Base-by-base conservation (phyloP, 129 eudicot genomes). In the Smallanthus sonchifolius region DNA sequence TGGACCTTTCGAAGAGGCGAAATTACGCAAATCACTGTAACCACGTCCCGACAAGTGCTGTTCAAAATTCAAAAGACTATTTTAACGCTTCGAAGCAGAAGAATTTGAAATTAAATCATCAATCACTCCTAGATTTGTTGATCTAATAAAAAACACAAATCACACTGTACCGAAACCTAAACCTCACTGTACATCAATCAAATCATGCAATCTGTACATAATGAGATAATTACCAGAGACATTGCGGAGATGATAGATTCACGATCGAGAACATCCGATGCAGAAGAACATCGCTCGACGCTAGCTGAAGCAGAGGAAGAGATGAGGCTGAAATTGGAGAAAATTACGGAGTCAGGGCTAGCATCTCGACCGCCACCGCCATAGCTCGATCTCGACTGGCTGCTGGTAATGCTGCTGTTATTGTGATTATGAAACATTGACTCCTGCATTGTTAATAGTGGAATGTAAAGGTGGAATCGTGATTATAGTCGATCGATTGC, bases 261-360 rank as follows among this genome's bases (percentile, higher is more conserved):
- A 30, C 87, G 98, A 77, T 87, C 98, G 35, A 70, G 88, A 2
- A 69, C 83, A 74, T 93, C 95, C 9, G 98, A 94, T 7, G 97
- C 88, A 42, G 67, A 94, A 66, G 98, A 94, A 77, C 93, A 86
- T 32, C 97, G 89, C 7, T 94, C 98, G 20, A 86, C 96, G 75
- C 97, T 90, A 45, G 80, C 95, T 36, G 98, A 94, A 78, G 96
- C 88, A 16, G 97, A 94, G 40, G 98, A 87, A 14, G 98, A 94
- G 66, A 90, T 88, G 64, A 84, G 88, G 59, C 89, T 90, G 83
- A 89, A 87, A 80, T 90, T 79, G 10, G 92, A 83, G 80, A 82
- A 79, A 36, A 90, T 90, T 20, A 90, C 91, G 2, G 98, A 94
- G 73, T 94, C 96, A 30, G 98, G 98, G 62, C 97, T 90, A n/a